These are phyloP conservation scores for Inga leiocalycina DNA, from an alignment of 306 rosid genomes.

Conservation along the genomic window DNA sequence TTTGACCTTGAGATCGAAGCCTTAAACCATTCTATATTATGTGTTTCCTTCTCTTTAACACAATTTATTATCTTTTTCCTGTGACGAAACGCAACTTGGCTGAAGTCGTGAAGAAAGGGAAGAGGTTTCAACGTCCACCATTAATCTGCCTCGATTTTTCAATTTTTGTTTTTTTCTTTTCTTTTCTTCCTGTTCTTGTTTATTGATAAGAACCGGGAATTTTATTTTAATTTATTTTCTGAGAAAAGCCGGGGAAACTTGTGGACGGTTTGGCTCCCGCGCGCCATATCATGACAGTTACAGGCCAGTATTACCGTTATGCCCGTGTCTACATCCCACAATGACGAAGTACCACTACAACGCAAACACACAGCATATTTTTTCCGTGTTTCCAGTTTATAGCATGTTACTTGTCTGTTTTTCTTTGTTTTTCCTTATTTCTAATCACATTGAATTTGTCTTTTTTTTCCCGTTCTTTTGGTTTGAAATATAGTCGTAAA, in stretches of 20 bases:
- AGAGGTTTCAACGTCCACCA: constrained; percentile 17
- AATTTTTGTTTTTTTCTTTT: background rate
- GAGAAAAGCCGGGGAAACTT: constrained; percentile 16
- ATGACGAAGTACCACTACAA: background rate
- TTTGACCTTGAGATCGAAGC: background rate
- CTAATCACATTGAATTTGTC: background rate
- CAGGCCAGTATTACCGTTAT: background rate
- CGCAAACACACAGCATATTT: too few species aligned
- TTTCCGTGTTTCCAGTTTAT: too few species aligned
- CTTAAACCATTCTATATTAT: background rate
- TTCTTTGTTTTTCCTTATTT: background rate
- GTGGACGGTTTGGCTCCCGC: constrained; percentile 34
- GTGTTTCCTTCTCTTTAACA: background rate
- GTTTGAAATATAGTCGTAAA: background rate
- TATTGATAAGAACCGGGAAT: background rate
- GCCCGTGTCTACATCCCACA: background rate
- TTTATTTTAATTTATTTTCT: background rate
- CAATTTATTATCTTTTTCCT: background rate
- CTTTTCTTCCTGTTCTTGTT: background rate
- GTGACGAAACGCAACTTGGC: constrained; percentile 1
- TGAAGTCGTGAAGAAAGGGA: constrained; percentile 41
- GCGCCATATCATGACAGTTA: constrained; percentile 7
- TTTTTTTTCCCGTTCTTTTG: background rate
- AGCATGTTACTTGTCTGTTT: background rate
- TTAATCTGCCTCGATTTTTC: constrained; percentile 33